phyloP scores from a whole-genome alignment of 2,329 filamentous ascomycete genomes.

The Colletotrichum sublineola region DNA sequence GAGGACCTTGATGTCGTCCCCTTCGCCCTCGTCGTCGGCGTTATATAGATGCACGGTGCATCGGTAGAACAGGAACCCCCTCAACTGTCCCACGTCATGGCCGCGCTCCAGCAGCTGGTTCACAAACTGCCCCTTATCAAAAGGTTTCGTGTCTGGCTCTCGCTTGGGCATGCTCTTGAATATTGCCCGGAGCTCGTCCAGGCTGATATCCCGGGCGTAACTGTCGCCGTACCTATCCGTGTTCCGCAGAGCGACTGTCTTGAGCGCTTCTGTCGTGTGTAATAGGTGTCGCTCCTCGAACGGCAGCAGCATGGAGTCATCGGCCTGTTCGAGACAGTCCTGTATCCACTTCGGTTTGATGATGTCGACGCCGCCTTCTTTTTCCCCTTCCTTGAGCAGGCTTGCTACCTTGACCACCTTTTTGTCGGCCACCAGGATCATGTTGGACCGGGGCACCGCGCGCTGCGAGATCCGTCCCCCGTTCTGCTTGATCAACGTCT shows the following conservation, averaged over 20 bases:
- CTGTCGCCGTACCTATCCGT: constrained; percentile 87
- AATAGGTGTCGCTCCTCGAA: constrained; percentile 77
- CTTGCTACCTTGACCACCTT: constrained; percentile 85
- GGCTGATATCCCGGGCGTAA: constrained; percentile 77
- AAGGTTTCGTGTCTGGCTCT: constrained; percentile 53
- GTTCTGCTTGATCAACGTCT: constrained; percentile 84
- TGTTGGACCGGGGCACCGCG: constrained; percentile 70
- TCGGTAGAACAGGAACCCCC: constrained; percentile 66
- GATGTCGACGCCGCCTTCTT: constrained; percentile 77
- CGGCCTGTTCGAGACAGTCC: constrained; percentile 78
- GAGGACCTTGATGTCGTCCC: constrained; percentile 48
- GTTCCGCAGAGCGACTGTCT: constrained; percentile 68
- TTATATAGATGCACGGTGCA: constrained; percentile 58
- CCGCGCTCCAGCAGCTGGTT: constrained; percentile 69
- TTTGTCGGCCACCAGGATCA: constrained; percentile 84
- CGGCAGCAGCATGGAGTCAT: constrained; percentile 73
- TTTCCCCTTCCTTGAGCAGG: constrained; percentile 81
- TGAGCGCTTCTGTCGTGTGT: constrained; percentile 70
- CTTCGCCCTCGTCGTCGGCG: constrained; percentile 43
- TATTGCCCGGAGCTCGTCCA: constrained; percentile 71
- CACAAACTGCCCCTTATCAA: constrained; percentile 63
- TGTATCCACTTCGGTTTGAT: constrained; percentile 85
- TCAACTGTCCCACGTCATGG: constrained; percentile 64
- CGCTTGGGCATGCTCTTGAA: constrained; percentile 65
- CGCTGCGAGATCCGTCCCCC: constrained; percentile 86